These are phyloP conservation scores for Penicillium janthinellum DNA, from an alignment of 2,329 filamentous ascomycete genomes.

Conservation along the genomic window DNA sequence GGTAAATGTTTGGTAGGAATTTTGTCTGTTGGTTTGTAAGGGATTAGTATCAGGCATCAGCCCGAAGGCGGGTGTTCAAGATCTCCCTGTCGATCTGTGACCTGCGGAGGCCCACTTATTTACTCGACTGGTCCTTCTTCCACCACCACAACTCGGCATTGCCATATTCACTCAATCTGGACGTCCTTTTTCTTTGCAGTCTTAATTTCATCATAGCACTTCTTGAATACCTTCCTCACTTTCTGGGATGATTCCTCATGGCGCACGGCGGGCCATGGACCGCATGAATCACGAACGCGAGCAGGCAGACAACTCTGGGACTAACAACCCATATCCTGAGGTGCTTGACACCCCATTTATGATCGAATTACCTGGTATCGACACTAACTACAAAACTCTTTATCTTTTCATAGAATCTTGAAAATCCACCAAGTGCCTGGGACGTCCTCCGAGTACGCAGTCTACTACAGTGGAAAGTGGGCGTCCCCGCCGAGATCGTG, in stretches of 20 bases:
- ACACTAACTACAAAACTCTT: not conserved
- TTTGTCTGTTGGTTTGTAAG: not conserved
- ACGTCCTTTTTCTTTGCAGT: not conserved
- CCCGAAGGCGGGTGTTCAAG: not conserved
- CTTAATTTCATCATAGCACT: not conserved
- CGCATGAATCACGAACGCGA: not conserved
- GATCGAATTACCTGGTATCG: not conserved
- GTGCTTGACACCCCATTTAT: not conserved
- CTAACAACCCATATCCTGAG: not conserved
- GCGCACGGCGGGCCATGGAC: not conserved
- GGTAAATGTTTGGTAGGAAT: not conserved
- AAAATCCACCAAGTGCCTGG: slow-evolving; percentile 31
- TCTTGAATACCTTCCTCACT: not conserved
- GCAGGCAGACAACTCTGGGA: not conserved
- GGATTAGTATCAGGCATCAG: not conserved
- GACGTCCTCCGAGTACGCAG: slow-evolving; percentile 39
- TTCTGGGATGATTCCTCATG: not conserved
- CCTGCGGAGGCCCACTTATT: not conserved
- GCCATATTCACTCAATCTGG: not conserved
- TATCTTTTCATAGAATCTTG: not conserved
- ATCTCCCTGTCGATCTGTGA: not conserved
- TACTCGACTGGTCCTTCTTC: not conserved
- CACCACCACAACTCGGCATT: not conserved
- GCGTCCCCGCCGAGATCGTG: slow-evolving; percentile 40
- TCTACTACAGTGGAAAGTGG: slow-evolving; percentile 34